A percentile compares a stretch with the other conserved stretches of the same genome.
These are phyloP conservation scores for Suaeda aralocaspica DNA, from an alignment of 148 eudicot genomes.

Conservation along the genomic window DNA sequence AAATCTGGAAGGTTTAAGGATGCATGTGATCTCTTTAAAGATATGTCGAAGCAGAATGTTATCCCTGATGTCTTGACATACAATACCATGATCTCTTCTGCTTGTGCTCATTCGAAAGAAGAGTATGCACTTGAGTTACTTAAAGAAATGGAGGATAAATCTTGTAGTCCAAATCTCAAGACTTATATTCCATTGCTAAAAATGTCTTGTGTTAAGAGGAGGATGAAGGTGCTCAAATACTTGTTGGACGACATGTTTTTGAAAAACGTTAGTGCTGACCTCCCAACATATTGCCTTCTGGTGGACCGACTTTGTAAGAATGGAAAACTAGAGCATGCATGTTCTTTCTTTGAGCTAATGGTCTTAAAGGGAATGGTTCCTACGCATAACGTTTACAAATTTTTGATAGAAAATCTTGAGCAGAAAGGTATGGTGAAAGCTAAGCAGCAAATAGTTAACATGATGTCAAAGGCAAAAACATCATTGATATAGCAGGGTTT, in stretches of 20 bases:
- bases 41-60: constrained; percentile 53
- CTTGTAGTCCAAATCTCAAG: constrained; percentile 45
- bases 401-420: constrained; percentile 51
- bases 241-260: constrained; percentile 69
- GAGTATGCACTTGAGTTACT: constrained; percentile 71
- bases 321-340: constrained; percentile 64
- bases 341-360: constrained; percentile 53
- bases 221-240: constrained; percentile 70
- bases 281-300: constrained; percentile 60
- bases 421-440: constrained; percentile 53
- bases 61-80: constrained; percentile 50
- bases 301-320: constrained; percentile 48
- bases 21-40: constrained; percentile 57
- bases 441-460: constrained; percentile 43
- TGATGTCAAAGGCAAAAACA: constrained; percentile 39
- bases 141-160: constrained; percentile 53
- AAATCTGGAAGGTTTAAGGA: constrained; percentile 70
- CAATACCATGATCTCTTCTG: constrained; percentile 57
- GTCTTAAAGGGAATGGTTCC: constrained; percentile 61
- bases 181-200: constrained; percentile 70
- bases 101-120: constrained; percentile 50
- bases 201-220: constrained; percentile 65
- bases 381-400: constrained; percentile 34
- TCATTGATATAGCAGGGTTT: constrained; percentile 3
- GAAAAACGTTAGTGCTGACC: constrained; percentile 57